Conservation (phyloP, 768 basidiomycete genomes). For the Suillus tomentosus region DNA sequence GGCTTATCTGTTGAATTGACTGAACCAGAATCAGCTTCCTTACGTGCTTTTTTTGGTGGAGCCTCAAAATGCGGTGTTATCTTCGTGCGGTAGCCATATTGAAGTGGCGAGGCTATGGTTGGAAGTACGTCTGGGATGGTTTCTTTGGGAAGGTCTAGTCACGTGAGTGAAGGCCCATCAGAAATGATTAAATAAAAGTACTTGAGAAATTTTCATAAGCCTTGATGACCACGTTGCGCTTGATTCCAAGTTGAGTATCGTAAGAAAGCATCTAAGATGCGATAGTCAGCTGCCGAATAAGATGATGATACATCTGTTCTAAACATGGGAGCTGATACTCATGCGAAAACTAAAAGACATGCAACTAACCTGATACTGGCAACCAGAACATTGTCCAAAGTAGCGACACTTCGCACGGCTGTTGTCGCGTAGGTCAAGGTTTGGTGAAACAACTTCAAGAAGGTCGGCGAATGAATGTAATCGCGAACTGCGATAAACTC, state of each 20-base stretch:
- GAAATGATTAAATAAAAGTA: background rate
- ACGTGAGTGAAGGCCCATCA: conserved; percentile 32
- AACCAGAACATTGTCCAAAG: conserved; percentile 88
- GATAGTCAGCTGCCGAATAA: background rate
- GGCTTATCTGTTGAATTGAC: conserved; percentile 38
- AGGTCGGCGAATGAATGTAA: conserved; percentile 80
- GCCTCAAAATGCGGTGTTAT: conserved; percentile 96
- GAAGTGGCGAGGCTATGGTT: conserved; percentile 85
- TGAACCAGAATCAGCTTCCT: conserved; percentile 5
- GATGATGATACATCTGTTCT: background rate
- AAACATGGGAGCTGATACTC: background rate
- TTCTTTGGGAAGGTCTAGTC: conserved; percentile 49
- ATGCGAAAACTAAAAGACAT: background rate
- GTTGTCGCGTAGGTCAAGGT: conserved; percentile 64
- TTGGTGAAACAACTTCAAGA: conserved; percentile 63
- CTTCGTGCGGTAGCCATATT: conserved; percentile 95
- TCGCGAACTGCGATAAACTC: conserved; percentile 69
- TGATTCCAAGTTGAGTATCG: conserved; percentile 80
- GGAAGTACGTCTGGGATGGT: conserved; percentile 65
- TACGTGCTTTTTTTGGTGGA: conserved; percentile 50
- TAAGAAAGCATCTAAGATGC: conserved; percentile 78
- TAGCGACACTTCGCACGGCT: conserved; percentile 75
- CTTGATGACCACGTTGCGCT: conserved; percentile 81
- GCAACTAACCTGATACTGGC: conserved; percentile 81
- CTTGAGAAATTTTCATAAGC: conserved; percentile 79